Evolutionary conservation across 2,329 filamentous ascomycete genomes (phyloP).

Genomic region (Paraphaeosphaeria sporulosa): DNA sequence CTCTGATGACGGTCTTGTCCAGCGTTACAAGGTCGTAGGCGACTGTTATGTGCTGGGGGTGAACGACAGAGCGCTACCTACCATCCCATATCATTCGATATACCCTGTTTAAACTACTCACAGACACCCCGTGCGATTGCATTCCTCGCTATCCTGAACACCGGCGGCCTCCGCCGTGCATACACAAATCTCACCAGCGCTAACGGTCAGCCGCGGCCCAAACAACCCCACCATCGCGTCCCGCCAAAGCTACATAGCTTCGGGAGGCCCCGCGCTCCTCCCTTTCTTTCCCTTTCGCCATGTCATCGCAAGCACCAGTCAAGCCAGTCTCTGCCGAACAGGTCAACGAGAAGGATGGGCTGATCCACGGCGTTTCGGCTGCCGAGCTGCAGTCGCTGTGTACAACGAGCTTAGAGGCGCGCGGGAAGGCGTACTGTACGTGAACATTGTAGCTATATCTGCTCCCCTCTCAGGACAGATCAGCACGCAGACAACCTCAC

Average conservation of each 20-base stretch:
- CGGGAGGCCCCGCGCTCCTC: not conserved
- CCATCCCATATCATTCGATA: not conserved
- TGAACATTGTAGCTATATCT: slow-evolving; percentile 21
- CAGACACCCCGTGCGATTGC: not conserved
- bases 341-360: slow-evolving; percentile 47
- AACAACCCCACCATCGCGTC: not conserved
- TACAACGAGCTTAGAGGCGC: slow-evolving; percentile 71
- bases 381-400: slow-evolving; percentile 72
- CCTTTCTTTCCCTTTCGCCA: slow-evolving; percentile 38
- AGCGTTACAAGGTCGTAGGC: slow-evolving; percentile 16
- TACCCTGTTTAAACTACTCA: not conserved
- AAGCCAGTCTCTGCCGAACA: slow-evolving; percentile 38
- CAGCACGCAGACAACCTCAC: no score
- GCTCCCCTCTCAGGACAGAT: not conserved
- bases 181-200: not conserved
- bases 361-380: slow-evolving; percentile 63
- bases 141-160: not conserved
- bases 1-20: not conserved
- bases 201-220: slow-evolving; percentile 9
- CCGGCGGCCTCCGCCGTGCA: not conserved
- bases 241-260: slow-evolving; percentile 5
- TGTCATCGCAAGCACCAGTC: slow-evolving; percentile 41
- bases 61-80: not conserved
- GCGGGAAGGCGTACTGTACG: slow-evolving; percentile 80
- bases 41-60: slow-evolving; percentile 19